Evolutionary conservation across 1,284 basidiomycete genomes (phyloP), one percentile per base, ranked within the genome.

Genomic region (Blastosporella zonata): DNA sequence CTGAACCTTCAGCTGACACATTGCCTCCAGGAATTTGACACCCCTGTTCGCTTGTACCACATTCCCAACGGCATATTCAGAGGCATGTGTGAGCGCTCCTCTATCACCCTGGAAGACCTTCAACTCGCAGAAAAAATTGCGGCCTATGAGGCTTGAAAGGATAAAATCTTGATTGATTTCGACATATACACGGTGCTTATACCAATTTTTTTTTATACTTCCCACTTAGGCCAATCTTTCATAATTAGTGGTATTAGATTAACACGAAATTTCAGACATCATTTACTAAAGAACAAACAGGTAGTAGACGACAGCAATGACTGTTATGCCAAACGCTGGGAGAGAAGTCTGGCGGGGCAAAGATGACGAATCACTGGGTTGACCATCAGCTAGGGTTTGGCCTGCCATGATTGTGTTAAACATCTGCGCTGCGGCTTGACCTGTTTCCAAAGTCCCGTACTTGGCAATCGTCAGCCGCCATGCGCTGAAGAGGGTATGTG

Each of bases 41-140:
- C 84, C 2, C 90, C 91, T 0, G 69, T 76, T 47, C 77, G 74
- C 43, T 68, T 94, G 9, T 93, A 77, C 55, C 62, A 76, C 50
- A 50, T 64, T 61, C 9, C 53, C 68, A 18, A 72, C 27, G 54
- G 54, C 10, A 46, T 55, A 31, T 55, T 55, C 33, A 53, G 48
- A 38, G 48, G 54, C 6, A 55, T 55, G 54, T 55, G 54, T 28
- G 54, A 53, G 12, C 38, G 48, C 17, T 55, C 54, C 23, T 53
- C 51, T 21, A 53, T 55, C 6, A 46, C 51, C 3, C 22, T 53
- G 10, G 51, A 53, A 28, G 54, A 55, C 28, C 21, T 55, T 5
- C 47, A 43, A 22, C 45, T 50, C n/a, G 74, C 50, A 79, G 87
- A 13, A 82, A 54, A 55, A 52, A 27, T 43, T 27, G 23, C 31